A percentile compares a stretch with the other conserved stretches of the same genome.
These are phyloP conservation scores for Amylocarpus encephaloides DNA, from an alignment of 2,329 filamentous ascomycete species.

Conservation along the genomic window DNA sequence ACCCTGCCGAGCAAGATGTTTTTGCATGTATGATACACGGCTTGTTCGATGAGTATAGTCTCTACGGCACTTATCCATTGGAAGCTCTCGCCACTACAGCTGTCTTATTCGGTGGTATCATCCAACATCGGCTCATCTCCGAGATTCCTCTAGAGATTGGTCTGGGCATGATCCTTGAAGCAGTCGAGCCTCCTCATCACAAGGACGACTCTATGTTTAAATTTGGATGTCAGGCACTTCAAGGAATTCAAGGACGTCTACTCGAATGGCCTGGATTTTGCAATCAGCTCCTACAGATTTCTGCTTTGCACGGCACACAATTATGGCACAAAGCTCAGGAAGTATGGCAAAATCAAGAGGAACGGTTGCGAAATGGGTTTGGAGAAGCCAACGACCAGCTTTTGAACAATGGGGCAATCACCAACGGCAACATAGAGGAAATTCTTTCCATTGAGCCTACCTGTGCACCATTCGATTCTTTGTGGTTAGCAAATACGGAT, in stretches of 20 bases:
- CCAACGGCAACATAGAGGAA: constrained; percentile 68
- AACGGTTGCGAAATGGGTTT: constrained; percentile 53
- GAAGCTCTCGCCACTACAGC: constrained; percentile 93
- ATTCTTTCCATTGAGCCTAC: constrained; percentile 51
- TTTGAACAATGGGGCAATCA: constrained; percentile 43
- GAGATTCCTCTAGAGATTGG: constrained; percentile 87
- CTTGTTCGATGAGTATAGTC: constrained; percentile 92
- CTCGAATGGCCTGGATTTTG: constrained; percentile 96
- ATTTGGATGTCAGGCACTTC: constrained; percentile 89
- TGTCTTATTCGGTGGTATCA: constrained; percentile 92
- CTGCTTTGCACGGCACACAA: constrained; percentile 75
- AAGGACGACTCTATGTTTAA: constrained; percentile 93
- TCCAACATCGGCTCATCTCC: constrained; percentile 86
- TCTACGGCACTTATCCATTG: constrained; percentile 93
- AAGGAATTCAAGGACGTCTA: constrained; percentile 78
- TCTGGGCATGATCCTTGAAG: constrained; percentile 96
- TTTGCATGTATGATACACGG: constrained; percentile 99
- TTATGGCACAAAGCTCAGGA: constrained; percentile 79
- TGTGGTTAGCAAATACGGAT: constrained; percentile 66
- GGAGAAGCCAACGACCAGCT: constrained; percentile 37
- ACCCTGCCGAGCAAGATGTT: constrained; percentile 81
- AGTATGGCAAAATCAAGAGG: constrained; percentile 57
- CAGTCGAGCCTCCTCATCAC: constrained; percentile 70
- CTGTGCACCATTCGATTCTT: constrained; percentile 66
- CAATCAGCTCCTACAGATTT: constrained; percentile 73